phyloP scores from a whole-genome alignment of 345 rosid species.

The Populus alba region DNA sequence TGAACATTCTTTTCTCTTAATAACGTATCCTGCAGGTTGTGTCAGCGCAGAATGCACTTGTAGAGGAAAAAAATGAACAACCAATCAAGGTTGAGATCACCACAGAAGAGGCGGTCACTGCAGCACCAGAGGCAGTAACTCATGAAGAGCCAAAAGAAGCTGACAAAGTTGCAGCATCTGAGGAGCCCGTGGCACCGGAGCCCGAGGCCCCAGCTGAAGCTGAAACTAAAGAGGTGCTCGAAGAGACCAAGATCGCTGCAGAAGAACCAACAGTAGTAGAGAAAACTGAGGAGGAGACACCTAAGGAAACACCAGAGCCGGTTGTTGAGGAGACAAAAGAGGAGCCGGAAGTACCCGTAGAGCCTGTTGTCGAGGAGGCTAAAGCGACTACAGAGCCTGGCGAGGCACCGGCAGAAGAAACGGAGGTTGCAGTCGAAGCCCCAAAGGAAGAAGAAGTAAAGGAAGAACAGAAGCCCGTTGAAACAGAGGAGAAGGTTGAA shows the following conservation, averaged over 20 bases:
- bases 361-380: slow-evolving; percentile 13
- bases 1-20: neutral
- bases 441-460: slow-evolving; percentile 26
- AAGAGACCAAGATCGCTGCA: slow-evolving; percentile 31
- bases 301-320: slow-evolving; percentile 25
- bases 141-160: neutral
- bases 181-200: neutral
- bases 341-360: neutral
- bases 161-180: slow-evolving; percentile 13
- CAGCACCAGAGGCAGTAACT: slow-evolving; percentile 2
- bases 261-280: slow-evolving; percentile 31
- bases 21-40: slow-evolving; percentile 41
- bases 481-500: slow-evolving; percentile 13
- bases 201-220: slow-evolving; percentile 12
- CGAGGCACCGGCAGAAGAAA: neutral
- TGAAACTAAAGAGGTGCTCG: slow-evolving; percentile 29
- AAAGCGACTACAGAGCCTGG: slow-evolving; percentile 17
- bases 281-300: slow-evolving; percentile 27
- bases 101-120: slow-evolving; percentile 21
- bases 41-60: slow-evolving; percentile 36
- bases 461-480: slow-evolving; percentile 29
- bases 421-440: slow-evolving; percentile 24
- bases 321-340: slow-evolving; percentile 10
- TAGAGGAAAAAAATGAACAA: slow-evolving; percentile 43
- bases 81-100: slow-evolving; percentile 19